phyloP scores from a whole-genome alignment of 73 alveolate genomes.

The Stentor roeselii region DNA sequence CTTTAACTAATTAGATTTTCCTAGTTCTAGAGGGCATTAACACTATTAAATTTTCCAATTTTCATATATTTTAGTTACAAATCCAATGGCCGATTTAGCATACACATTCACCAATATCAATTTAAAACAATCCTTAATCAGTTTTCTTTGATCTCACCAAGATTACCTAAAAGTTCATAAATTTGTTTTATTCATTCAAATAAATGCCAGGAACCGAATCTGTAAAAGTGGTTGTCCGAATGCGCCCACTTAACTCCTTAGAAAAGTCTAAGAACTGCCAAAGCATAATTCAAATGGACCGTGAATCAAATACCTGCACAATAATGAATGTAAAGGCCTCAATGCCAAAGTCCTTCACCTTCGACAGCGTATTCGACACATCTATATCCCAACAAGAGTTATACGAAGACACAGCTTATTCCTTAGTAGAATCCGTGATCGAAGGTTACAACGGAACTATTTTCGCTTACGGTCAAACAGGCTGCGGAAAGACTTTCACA shows the following conservation, averaged over 20 bases:
- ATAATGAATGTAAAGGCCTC: conserved; percentile 45
- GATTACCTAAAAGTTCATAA: too few species aligned
- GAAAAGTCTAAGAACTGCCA: conserved; percentile 46
- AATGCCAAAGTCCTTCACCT: conserved; percentile 61
- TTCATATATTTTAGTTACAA: too few species aligned
- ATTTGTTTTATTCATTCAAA: too few species aligned
- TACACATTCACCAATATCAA: too few species aligned
- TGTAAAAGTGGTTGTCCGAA: conserved; percentile 80
- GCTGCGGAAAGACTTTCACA: conserved; percentile 39
- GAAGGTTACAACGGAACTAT: conserved; percentile 88
- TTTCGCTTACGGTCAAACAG: conserved; percentile 87
- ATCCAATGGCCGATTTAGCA: too few species aligned
- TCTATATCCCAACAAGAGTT: conserved; percentile 63
- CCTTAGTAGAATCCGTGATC: conserved; percentile 63
- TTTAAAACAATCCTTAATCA: too few species aligned
- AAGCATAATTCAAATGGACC: conserved; percentile 21
- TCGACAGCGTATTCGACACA: conserved; percentile 72
- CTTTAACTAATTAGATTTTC: too few species aligned
- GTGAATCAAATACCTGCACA: conserved; percentile 20
- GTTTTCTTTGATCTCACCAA: too few species aligned
- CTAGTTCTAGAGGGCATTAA: too few species aligned
- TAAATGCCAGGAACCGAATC: too few species aligned
- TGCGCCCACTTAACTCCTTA: conserved; percentile 63
- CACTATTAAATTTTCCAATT: too few species aligned
- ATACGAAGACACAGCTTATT: conserved; percentile 69